Conservation (phyloP, 495 filamentous ascomycete species). For the Penicillium herquei region DNA sequence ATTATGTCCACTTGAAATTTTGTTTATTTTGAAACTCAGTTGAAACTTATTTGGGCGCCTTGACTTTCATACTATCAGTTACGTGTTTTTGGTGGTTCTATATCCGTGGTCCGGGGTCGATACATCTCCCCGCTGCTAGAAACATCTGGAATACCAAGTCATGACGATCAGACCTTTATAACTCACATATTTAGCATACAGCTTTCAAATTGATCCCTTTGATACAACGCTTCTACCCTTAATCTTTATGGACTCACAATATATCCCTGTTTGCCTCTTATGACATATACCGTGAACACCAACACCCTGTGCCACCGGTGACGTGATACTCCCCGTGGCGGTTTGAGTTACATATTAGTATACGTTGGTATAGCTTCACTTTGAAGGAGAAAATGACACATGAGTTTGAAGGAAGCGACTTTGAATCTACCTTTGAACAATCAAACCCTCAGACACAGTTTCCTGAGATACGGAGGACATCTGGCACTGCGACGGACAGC, state of each 20-base stretch:
- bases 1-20: not conserved
- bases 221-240: not conserved
- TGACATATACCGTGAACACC: not conserved
- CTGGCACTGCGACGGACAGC: slow-evolving; percentile 4
- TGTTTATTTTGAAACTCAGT: not conserved
- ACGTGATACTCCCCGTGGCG: slow-evolving; percentile 9
- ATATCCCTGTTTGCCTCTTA: slow-evolving; percentile 1
- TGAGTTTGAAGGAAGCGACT: slow-evolving; percentile 3
- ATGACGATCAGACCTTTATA: slow-evolving; percentile 1
- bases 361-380: not conserved
- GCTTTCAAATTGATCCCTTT: not conserved
- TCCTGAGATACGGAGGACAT: not conserved
- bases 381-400: not conserved
- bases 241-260: not conserved
- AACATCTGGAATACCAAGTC: slow-evolving; percentile 26
- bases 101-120: not conserved
- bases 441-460: too few relatives aligned
- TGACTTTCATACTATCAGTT: not conserved
- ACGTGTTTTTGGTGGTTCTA: not conserved
- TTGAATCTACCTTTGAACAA: not conserved
- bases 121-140: slow-evolving; percentile 21
- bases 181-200: not conserved
- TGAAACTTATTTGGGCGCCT: not conserved
- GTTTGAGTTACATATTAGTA: not conserved
- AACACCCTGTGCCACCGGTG: slow-evolving; percentile 4